These are phyloP conservation scores for Phlebiopsis gigantea DNA, from an alignment of 768 basidiomycete species.

Conservation along the genomic window DNA sequence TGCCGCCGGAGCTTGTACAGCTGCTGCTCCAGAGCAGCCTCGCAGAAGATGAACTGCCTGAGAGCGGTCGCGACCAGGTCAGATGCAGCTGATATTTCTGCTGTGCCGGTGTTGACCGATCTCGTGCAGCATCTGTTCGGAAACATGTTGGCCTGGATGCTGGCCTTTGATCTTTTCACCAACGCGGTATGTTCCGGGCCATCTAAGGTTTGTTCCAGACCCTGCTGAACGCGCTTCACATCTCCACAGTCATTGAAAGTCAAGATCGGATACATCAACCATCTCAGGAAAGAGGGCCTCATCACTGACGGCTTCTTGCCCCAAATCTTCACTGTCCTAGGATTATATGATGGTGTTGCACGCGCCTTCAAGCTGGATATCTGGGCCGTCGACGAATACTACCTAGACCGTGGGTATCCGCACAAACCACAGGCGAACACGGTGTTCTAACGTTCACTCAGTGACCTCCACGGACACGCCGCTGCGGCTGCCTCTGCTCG, in stretches of 20 bases:
- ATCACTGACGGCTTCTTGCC: conserved; percentile 66
- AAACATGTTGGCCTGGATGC: conserved; percentile 83
- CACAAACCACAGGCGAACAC: no score
- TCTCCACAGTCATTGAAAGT: conserved; percentile 75
- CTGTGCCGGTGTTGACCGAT: not conserved
- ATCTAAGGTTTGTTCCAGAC: not conserved
- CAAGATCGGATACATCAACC: conserved; percentile 79
- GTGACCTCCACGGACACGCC: conserved; percentile 39
- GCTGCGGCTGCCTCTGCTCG: conserved; percentile 57
- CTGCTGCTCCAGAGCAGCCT: conserved; percentile 53
- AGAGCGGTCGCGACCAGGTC: conserved; percentile 35
- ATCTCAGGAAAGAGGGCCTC: conserved; percentile 68
- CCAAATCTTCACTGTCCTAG: conserved; percentile 58
- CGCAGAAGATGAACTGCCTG: conserved; percentile 32
- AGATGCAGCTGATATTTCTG: not conserved
- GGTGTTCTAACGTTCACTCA: no score
- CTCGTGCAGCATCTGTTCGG: conserved; percentile 47
- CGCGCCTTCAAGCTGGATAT: conserved; percentile 76
- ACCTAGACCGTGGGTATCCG: conserved; percentile 60
- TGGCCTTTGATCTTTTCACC: conserved; percentile 78
- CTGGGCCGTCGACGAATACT: conserved; percentile 84
- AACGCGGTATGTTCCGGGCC: conserved; percentile 83
- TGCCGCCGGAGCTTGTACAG: conserved; percentile 64
- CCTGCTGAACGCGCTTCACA: not conserved
- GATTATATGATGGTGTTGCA: conserved; percentile 56